phyloP scores from a whole-genome alignment of 352 stramenopile genomes.

The Pythium sukuiense region DNA sequence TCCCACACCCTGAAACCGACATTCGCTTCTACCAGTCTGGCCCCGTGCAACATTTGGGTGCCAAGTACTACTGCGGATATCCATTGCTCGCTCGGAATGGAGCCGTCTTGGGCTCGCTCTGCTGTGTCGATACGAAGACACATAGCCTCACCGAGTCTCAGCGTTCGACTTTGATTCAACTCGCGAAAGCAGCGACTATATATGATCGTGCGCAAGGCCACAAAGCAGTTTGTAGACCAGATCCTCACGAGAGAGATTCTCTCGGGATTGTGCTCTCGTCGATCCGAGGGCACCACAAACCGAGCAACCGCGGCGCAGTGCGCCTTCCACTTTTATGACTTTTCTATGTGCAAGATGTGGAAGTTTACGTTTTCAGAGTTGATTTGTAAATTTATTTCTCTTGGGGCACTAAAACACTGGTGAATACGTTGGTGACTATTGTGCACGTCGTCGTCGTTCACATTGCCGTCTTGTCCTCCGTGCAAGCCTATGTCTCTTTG shows the following conservation, averaged over 20 bases:
- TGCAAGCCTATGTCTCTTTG: too few relatives aligned
- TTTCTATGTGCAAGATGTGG: too few relatives aligned
- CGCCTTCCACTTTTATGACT: too few relatives aligned
- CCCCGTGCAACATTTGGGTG: conserved; percentile 28
- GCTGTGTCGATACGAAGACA: conserved; percentile 52
- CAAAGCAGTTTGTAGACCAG: conserved; percentile 6
- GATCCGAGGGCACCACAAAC: background rate
- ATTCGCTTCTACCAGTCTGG: conserved; percentile 44
- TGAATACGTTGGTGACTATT: too few relatives aligned
- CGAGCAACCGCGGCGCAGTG: too few relatives aligned
- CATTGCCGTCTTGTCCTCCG: too few relatives aligned
- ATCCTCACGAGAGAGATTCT: conserved; percentile 9
- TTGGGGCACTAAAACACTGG: too few relatives aligned
- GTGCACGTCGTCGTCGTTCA: too few relatives aligned
- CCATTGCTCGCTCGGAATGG: conserved; percentile 43
- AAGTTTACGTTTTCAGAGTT: too few relatives aligned
- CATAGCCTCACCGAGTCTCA: conserved; percentile 55
- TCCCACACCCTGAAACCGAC: conserved; percentile 51
- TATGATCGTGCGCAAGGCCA: conserved; percentile 19
- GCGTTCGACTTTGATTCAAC: conserved; percentile 48
- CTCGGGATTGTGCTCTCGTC: background rate
- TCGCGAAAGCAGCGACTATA: conserved; percentile 33
- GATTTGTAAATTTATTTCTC: too few relatives aligned
- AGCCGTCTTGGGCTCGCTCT: conserved; percentile 59
- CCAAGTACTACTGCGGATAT: conserved; percentile 73